Percentiles rank a stretch among this genome's conserved stretches.
phyloP scores from a whole-genome alignment of 176 grass and related monocot genomes.

The Neostapfia colusana region DNA sequence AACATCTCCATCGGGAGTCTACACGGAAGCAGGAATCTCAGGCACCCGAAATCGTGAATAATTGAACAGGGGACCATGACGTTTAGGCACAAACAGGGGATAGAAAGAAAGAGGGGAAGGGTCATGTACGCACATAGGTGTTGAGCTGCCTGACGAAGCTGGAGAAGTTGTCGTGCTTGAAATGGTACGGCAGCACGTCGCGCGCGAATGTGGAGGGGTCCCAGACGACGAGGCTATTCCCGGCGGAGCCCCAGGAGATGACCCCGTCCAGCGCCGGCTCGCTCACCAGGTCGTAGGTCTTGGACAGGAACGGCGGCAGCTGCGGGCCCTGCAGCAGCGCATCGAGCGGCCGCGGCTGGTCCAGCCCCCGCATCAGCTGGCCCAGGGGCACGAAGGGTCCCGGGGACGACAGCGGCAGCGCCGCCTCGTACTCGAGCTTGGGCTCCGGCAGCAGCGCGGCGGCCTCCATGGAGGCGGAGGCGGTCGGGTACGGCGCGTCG shows the following conservation, averaged over 20 bases:
- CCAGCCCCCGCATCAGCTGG: constrained; percentile 27
- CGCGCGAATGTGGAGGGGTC: constrained; percentile 66
- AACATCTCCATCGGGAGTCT: constrained; percentile 21
- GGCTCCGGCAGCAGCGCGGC: constrained; percentile 38
- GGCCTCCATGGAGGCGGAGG: constrained; percentile 12
- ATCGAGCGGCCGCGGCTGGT: constrained; percentile 63
- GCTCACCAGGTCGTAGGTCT: constrained; percentile 85
- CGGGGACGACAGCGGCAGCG: not conserved
- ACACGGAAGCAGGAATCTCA: constrained; percentile 22
- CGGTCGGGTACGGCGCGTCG: not conserved
- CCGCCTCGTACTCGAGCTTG: constrained; percentile 40
- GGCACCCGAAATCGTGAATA: constrained; percentile 22
- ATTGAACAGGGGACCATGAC: constrained; percentile 14
- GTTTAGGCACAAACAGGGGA: not conserved
- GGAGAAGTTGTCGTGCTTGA: constrained; percentile 96
- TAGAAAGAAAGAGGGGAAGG: not conserved
- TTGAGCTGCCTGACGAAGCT: constrained; percentile 98
- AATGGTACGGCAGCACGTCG: constrained; percentile 65
- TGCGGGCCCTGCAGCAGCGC: constrained; percentile 64
- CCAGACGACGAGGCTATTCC: constrained; percentile 93
- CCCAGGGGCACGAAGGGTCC: constrained; percentile 7
- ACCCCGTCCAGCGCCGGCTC: constrained; percentile 66
- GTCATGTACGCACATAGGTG: constrained; percentile 85
- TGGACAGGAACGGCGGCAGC: constrained; percentile 79
- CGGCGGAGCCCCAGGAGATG: constrained; percentile 72